These are phyloP conservation scores for Gaertneriomyces semiglobifer DNA, from an alignment of 192 early-diverging fungal genomes.

Conservation along the genomic window DNA sequence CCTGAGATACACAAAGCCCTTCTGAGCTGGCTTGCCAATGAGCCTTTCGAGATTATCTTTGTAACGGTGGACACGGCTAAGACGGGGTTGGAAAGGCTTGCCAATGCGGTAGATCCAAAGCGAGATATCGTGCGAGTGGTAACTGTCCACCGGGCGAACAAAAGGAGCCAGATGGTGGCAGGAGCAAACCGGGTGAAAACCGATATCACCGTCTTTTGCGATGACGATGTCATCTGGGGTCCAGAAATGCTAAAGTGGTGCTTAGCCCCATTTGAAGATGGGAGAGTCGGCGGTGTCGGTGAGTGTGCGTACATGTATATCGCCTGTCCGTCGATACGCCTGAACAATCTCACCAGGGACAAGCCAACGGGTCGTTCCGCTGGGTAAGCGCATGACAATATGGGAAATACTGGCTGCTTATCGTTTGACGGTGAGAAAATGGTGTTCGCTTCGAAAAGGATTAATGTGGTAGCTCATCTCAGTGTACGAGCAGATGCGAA, in stretches of 20 bases:
- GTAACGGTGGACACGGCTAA: slow-evolving; percentile 51
- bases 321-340: neutral
- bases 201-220: slow-evolving; percentile 64
- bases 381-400: slow-evolving; percentile 57
- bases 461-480: neutral
- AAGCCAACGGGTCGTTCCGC: slow-evolving; percentile 57
- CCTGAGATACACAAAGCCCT: slow-evolving; percentile 69
- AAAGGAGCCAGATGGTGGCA: slow-evolving; percentile 67
- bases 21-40: slow-evolving; percentile 56
- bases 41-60: slow-evolving; percentile 70
- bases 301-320: neutral
- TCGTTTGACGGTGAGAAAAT: slow-evolving; percentile 49
- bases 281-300: slow-evolving; percentile 67
- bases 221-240: slow-evolving; percentile 72
- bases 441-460: neutral
- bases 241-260: slow-evolving; percentile 60
- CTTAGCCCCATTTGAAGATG: slow-evolving; percentile 69
- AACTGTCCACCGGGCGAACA: slow-evolving; percentile 59
- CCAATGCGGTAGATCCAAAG: slow-evolving; percentile 55
- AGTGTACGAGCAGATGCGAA: slow-evolving; percentile 48
- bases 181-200: slow-evolving; percentile 62
- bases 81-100: slow-evolving; percentile 49
- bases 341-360: slow-evolving; percentile 40
- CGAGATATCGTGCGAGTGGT: slow-evolving; percentile 46
- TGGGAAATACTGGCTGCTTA: slow-evolving; percentile 73